phyloP scores from a whole-genome alignment of 352 stramenopile genomes.

The Lagenidium giganteum region DNA sequence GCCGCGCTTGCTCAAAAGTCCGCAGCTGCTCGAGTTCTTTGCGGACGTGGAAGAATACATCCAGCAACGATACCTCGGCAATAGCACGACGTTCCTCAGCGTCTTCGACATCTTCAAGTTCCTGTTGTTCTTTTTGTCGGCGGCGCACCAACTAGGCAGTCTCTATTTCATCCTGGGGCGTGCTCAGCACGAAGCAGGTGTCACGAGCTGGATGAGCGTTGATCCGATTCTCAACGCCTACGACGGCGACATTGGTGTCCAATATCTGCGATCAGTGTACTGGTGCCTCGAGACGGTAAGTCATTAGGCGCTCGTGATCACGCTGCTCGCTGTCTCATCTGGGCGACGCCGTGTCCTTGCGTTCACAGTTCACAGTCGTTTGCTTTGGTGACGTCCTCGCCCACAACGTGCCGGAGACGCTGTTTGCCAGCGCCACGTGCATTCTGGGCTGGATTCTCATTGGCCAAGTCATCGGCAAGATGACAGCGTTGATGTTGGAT shows the following conservation, averaged over 20 bases:
- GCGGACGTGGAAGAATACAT: slow-evolving; percentile 39
- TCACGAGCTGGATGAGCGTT: slow-evolving; percentile 48
- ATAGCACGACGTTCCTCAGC: slow-evolving; percentile 31
- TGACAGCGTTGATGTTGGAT: slow-evolving; percentile 60
- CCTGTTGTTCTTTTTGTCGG: slow-evolving; percentile 49
- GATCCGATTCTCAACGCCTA: slow-evolving; percentile 51
- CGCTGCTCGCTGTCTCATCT: too few species aligned
- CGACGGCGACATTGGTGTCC: slow-evolving; percentile 34
- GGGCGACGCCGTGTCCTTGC: not conserved
- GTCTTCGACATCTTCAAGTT: slow-evolving; percentile 51
- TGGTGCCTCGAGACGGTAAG: slow-evolving; percentile 68
- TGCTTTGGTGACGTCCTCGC: slow-evolving; percentile 71
- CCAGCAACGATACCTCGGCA: slow-evolving; percentile 36
- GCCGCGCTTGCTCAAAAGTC: slow-evolving; percentile 33
- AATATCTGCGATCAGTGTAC: slow-evolving; percentile 74
- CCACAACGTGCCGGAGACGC: slow-evolving; percentile 53
- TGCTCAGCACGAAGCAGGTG: slow-evolving; percentile 18
- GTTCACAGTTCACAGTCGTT: slow-evolving; percentile 63
- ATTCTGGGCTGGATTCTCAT: slow-evolving; percentile 75
- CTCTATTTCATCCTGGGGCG: slow-evolving; percentile 44
- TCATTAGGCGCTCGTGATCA: slow-evolving; percentile 1
- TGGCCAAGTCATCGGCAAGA: slow-evolving; percentile 62
- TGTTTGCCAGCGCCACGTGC: slow-evolving; percentile 57
- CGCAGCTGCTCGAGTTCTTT: slow-evolving; percentile 32
- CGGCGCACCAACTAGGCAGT: slow-evolving; percentile 43